phyloP scores from a whole-genome alignment of 1,139 yeast genomes.

The Blastobotrys illinoisensis region DNA sequence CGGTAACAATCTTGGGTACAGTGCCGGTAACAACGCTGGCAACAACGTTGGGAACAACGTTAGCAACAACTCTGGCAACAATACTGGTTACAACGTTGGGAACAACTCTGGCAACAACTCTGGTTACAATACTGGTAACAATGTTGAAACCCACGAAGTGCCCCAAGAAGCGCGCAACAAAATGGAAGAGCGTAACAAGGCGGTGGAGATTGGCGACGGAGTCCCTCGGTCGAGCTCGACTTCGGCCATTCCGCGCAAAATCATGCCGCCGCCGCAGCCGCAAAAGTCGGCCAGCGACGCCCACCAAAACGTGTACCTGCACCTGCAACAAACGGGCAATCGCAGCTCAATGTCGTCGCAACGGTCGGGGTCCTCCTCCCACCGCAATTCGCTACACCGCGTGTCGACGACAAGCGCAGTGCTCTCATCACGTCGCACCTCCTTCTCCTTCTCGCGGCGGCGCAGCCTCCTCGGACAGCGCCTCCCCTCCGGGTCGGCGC shows the following conservation, averaged over 20 bases:
- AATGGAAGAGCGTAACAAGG: too few species aligned
- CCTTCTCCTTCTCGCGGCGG: conserved; percentile 25
- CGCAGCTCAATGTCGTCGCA: conserved; percentile 14
- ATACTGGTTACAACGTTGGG: too few species aligned
- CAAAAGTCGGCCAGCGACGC: neutral
- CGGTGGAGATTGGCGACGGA: too few species aligned
- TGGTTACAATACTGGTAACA: too few species aligned
- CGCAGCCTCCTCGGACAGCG: conserved; percentile 18
- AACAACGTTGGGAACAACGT: too few species aligned
- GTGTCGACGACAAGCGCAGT: conserved; percentile 5
- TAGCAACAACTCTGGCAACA: too few species aligned
- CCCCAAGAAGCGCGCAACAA: too few species aligned
- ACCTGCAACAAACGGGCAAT: neutral
- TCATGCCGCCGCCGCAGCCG: conserved; percentile 1
- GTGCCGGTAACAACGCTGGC: too few species aligned
- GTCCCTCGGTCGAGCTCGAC: conserved; percentile 8
- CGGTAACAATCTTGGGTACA: too few species aligned
- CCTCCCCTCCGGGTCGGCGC: conserved; percentile 10
- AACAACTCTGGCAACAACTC: too few species aligned
- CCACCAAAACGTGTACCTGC: neutral
- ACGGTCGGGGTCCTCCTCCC: conserved; percentile 6
- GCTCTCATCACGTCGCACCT: conserved; percentile 19
- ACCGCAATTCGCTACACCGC: conserved; percentile 8
- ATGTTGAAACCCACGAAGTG: too few species aligned
- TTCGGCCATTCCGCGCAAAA: conserved; percentile 6